Evolutionary conservation across 78 protist species (phyloP).

Genomic region (Guillardia theta): DNA sequence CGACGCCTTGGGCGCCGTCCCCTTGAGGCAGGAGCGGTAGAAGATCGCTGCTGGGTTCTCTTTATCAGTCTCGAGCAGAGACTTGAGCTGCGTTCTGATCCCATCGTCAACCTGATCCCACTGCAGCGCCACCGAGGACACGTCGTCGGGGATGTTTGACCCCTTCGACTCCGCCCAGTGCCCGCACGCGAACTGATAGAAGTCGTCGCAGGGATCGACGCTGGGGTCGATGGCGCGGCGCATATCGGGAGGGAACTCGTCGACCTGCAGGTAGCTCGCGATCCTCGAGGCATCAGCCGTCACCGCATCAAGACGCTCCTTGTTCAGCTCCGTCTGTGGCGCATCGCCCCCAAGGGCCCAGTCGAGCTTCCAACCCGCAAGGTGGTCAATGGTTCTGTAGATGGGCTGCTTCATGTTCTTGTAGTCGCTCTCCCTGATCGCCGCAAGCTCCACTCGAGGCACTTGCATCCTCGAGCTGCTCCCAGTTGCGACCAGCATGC

Average conservation of each 20-base stretch:
- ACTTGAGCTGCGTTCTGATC: background rate
- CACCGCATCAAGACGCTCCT: background rate
- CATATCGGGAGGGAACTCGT: background rate
- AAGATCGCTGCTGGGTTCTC: background rate
- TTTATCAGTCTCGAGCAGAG: background rate
- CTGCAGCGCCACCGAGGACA: background rate
- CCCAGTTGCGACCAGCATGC: no score
- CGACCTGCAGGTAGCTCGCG: background rate
- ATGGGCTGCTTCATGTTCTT: background rate
- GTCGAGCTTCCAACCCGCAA: background rate
- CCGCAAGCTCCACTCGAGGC: no score
- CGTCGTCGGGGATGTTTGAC: background rate
- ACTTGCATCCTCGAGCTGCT: no score
- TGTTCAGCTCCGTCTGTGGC: background rate
- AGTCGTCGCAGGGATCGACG: slow-evolving; percentile 4
- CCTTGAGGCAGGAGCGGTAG: slow-evolving; percentile 1
- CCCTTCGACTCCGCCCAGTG: slow-evolving; percentile 25
- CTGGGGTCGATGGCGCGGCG: background rate
- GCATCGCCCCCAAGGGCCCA: background rate
- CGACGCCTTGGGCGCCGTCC: background rate
- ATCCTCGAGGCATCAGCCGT: background rate
- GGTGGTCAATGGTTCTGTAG: background rate
- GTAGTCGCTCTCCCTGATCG: background rate
- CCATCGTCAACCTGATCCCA: slow-evolving; percentile 3
- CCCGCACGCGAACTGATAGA: slow-evolving; percentile 24